These are phyloP conservation scores for Leishmania tarentolae DNA, from an alignment of 208 protist genomes.

Conservation along the genomic window DNA sequence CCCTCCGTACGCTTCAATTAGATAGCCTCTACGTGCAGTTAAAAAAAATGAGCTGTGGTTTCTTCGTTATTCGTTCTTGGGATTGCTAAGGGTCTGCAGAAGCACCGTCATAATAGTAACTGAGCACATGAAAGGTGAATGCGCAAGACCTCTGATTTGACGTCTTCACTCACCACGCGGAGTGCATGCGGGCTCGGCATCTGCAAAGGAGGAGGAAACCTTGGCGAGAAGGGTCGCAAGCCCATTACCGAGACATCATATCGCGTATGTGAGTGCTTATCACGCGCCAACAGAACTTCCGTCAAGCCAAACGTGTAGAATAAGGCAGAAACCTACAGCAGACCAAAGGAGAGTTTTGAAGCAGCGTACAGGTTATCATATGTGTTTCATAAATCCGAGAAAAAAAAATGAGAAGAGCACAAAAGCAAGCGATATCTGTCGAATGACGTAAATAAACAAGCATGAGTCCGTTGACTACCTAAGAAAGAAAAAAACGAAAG, in stretches of 20 bases:
- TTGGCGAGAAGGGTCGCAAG: background rate
- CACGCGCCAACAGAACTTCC: background rate
- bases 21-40: background rate
- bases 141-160: background rate
- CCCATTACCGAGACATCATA: background rate
- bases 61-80: no score
- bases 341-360: background rate
- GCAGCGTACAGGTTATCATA: background rate
- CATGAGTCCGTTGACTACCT: background rate
- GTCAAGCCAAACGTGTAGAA: background rate
- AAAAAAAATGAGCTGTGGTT: background rate
- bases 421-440: background rate
- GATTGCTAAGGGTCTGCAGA: background rate
- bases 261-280: background rate
- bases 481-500: constrained; percentile 1
- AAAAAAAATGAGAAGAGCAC: background rate
- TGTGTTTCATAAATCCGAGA: background rate
- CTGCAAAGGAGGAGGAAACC: background rate
- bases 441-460: constrained; percentile 1
- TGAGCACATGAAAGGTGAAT: background rate
- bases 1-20: no score
- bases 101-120: constrained; percentile 3
- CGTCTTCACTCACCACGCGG: background rate
- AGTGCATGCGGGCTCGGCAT: background rate
- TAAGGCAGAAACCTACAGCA: background rate